Percentiles rank a stretch among this genome's conserved stretches.
Evolutionary conservation across 176 grass and related monocot genomes (phyloP).

Genomic region (Themeda triandra): DNA sequence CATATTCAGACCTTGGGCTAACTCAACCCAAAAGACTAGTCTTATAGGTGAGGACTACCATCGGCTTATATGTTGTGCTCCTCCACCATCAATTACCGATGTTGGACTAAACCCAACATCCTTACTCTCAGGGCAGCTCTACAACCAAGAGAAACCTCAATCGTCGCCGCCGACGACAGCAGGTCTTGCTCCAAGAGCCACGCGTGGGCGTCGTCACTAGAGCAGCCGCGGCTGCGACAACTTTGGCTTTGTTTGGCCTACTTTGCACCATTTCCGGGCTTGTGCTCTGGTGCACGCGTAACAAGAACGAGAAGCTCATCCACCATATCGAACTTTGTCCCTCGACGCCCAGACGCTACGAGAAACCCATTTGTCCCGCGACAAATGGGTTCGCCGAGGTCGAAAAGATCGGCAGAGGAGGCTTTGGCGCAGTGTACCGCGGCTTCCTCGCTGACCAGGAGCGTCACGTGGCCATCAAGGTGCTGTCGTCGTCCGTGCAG

Average conservation of each 20-base stretch:
- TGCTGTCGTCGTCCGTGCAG: not conserved
- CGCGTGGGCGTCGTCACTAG: not conserved
- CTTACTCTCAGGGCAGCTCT: too few relatives aligned
- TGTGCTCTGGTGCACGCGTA: not conserved
- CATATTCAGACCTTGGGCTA: too few relatives aligned
- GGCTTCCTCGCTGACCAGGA: slow-evolving; percentile 10
- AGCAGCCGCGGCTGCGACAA: not conserved
- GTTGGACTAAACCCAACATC: too few relatives aligned
- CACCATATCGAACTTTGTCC: too few relatives aligned
- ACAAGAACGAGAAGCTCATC: not conserved
- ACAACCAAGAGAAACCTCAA: too few relatives aligned
- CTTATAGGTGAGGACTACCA: too few relatives aligned
- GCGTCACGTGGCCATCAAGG: slow-evolving; percentile 36
- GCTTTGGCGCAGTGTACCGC: not conserved
- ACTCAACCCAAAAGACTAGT: too few relatives aligned
- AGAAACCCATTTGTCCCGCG: not conserved
- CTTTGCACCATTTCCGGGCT: not conserved
- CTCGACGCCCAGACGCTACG: not conserved
- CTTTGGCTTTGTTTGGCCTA: not conserved
- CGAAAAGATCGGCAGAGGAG: not conserved
- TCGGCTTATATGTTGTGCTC: too few relatives aligned
- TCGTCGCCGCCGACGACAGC: too few relatives aligned
- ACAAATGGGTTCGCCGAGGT: not conserved
- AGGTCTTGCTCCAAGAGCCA: too few relatives aligned
- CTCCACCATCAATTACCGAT: too few relatives aligned